Conservation (phyloP, 164 flowering plant species). For the Magnolia officinalis region DNA sequence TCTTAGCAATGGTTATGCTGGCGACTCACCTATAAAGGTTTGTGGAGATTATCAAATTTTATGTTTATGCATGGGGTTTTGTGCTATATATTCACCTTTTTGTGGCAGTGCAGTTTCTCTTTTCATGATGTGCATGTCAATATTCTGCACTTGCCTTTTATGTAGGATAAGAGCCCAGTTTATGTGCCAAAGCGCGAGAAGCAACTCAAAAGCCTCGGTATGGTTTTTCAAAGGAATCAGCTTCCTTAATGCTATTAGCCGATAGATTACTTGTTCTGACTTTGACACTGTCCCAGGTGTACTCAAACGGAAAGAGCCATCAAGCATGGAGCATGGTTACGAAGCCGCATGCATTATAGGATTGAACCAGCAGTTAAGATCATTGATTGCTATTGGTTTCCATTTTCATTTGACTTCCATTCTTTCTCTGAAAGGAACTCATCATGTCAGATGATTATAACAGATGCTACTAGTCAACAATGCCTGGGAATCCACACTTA, state of each 20-base stretch:
- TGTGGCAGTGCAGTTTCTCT: background rate
- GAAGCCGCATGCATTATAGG: conserved; percentile 55
- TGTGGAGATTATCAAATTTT: conserved; percentile 8
- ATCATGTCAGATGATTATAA: background rate
- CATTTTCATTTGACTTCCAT: too few relatives aligned
- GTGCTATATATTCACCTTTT: background rate
- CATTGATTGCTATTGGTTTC: background rate
- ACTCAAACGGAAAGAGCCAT: conserved; percentile 63
- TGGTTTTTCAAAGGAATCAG: background rate
- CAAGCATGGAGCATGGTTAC: conserved; percentile 47
- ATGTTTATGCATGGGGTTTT: background rate
- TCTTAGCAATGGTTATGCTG: conserved; percentile 80
- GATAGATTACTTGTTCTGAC: background rate
- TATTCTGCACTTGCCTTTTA: conserved; percentile 2
- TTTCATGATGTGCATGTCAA: background rate
- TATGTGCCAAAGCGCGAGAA: conserved; percentile 69
- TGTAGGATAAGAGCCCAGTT: conserved; percentile 57
- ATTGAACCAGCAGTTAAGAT: conserved; percentile 53
- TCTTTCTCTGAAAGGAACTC: background rate
- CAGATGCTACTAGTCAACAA: background rate
- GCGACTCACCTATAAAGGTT: conserved; percentile 76
- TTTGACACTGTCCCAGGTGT: conserved; percentile 35
- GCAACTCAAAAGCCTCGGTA: conserved; percentile 71
- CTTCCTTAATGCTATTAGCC: background rate
- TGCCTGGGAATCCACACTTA: background rate